These are phyloP conservation scores for Podospora pseudoanserina DNA, from an alignment of 495 filamentous ascomycete species.

Conservation along the genomic window DNA sequence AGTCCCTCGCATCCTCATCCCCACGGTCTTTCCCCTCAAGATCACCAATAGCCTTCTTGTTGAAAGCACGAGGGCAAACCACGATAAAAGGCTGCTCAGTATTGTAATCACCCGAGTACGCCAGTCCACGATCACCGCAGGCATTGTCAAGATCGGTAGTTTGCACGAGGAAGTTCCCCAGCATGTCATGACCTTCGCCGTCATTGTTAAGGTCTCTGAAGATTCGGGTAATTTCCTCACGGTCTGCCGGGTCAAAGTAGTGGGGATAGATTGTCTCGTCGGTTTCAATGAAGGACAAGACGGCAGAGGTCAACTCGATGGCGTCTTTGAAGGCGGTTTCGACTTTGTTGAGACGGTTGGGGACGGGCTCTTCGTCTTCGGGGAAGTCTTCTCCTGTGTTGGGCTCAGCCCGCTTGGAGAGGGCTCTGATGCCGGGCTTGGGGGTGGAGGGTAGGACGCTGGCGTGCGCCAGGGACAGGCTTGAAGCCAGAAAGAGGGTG, in stretches of 20 bases:
- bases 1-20: not conserved
- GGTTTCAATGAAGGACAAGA: not conserved
- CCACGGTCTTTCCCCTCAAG: not conserved
- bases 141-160: not conserved
- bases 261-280: not conserved
- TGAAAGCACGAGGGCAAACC: not conserved
- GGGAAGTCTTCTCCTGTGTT: not conserved
- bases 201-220: not conserved
- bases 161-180: not conserved
- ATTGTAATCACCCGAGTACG: not conserved
- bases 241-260: not conserved
- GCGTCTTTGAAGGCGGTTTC: not conserved
- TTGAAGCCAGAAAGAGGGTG: not conserved
- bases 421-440: not conserved
- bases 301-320: not conserved
- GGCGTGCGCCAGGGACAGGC: not conserved
- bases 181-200: not conserved
- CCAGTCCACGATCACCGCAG: not conserved
- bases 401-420: not conserved
- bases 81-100: not conserved
- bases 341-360: constrained; percentile 1
- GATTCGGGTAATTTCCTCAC: not conserved
- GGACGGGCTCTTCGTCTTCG: not conserved
- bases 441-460: not conserved
- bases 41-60: not conserved